These are phyloP conservation scores for Exophiala oligosperma DNA, from an alignment of 2,329 filamentous ascomycete genomes.

Conservation along the genomic window DNA sequence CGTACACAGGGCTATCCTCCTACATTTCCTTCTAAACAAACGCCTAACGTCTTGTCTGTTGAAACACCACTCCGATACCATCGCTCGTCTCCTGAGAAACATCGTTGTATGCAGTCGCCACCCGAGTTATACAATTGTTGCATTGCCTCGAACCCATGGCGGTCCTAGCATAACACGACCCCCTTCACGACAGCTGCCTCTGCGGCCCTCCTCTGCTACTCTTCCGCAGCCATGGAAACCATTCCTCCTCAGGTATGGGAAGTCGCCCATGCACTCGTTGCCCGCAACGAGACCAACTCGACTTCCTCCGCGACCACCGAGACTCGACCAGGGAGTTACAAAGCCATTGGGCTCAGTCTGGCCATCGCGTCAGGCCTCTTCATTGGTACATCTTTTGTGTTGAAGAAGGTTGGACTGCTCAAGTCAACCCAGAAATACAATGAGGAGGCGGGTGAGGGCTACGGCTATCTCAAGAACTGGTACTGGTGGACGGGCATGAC, in stretches of 20 bases:
- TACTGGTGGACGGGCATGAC: conserved; percentile 98
- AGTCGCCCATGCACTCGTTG: conserved; percentile 26
- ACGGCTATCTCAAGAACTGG: conserved; percentile 91
- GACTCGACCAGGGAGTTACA: conserved; percentile 64
- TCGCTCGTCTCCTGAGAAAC: background rate
- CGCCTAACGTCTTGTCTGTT: background rate
- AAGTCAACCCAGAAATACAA: conserved; percentile 96
- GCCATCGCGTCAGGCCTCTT: conserved; percentile 87
- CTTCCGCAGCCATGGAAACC: conserved; percentile 17
- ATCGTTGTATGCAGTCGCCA: no score
- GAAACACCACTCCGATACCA: background rate
- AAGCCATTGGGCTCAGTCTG: conserved; percentile 80
- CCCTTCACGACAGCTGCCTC: background rate
- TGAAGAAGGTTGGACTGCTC: conserved; percentile 90
- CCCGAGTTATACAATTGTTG: background rate
- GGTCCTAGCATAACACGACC: conserved; percentile 2
- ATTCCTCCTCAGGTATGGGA: conserved; percentile 24
- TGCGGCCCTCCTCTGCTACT: background rate
- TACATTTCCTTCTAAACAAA: background rate
- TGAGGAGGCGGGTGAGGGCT: conserved; percentile 92
- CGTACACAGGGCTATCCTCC: background rate
- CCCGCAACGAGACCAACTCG: conserved; percentile 28
- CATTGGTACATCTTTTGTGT: conserved; percentile 90
- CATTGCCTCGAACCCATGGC: conserved; percentile 10
- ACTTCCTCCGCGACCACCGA: conserved; percentile 9